A percentile compares a stretch with the other conserved stretches of the same genome.
These are phyloP conservation scores for Allomyces macrogynus DNA, from an alignment of 192 early-diverging fungal species.

Conservation along the genomic window DNA sequence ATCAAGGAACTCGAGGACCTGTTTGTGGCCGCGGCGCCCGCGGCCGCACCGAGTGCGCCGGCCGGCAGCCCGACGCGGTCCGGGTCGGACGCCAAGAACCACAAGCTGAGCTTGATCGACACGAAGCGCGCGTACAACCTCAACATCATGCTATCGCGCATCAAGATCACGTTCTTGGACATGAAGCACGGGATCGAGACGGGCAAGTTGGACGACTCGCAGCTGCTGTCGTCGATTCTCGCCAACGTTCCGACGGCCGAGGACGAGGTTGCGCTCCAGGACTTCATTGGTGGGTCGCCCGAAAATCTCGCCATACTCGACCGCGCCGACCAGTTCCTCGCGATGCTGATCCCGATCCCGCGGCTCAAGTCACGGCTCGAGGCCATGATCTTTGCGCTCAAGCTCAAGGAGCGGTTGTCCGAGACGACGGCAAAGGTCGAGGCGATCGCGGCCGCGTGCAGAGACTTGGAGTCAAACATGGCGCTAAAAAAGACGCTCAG, in stretches of 20 bases:
- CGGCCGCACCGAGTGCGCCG: neutral
- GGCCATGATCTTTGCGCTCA: neutral
- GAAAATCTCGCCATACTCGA: neutral
- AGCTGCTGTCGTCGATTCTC: neutral
- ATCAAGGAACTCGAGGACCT: neutral
- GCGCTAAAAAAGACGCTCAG: neutral
- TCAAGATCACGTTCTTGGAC: neutral
- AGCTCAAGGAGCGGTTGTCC: neutral
- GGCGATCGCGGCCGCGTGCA: neutral
- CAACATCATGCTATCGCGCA: neutral
- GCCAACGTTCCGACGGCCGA: slow-evolving; percentile 1
- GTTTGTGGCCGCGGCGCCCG: neutral
- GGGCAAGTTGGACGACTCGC: neutral
- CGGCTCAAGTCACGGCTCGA: slow-evolving; percentile 1
- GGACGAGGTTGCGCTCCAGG: neutral
- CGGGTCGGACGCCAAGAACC: neutral
- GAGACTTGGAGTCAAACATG: neutral
- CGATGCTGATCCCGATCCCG: neutral
- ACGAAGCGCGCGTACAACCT: neutral
- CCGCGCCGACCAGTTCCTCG: neutral
- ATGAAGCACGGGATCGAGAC: neutral
- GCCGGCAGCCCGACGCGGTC: neutral
- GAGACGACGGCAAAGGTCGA: neutral
- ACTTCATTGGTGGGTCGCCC: neutral
- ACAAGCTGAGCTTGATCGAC: neutral